phyloP scores from a whole-genome alignment of 164 flowering plant genomes.

The Magnolia officinalis region DNA sequence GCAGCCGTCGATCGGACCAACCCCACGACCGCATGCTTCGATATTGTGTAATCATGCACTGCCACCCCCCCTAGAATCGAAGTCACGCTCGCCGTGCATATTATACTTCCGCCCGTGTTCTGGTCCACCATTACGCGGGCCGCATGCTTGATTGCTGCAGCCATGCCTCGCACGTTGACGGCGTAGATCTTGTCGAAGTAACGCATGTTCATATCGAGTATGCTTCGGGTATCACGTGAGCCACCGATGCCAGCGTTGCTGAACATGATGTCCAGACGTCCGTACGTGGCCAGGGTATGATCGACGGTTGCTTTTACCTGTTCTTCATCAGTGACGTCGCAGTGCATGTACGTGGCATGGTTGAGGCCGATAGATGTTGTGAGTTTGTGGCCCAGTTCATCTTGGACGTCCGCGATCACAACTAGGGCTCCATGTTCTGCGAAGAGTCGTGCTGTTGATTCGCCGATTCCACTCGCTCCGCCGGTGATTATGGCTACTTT shows the following conservation, averaged over 20 bases:
- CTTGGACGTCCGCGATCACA: constrained; percentile 26
- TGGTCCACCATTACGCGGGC: constrained; percentile 22
- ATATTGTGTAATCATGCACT: constrained; percentile 17
- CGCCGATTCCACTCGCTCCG: constrained; percentile 32
- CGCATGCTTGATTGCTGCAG: constrained; percentile 20
- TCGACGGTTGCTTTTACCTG: not conserved
- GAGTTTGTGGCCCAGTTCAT: constrained; percentile 17
- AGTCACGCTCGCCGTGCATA: constrained; percentile 28
- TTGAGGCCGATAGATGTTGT: constrained; percentile 26
- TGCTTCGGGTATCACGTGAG: not conserved
- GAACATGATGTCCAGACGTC: not conserved
- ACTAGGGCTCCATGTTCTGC: constrained; percentile 26
- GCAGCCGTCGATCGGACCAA: constrained; percentile 12
- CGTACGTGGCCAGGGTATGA: not conserved
- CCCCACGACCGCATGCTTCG: constrained; percentile 30
- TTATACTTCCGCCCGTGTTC: constrained; percentile 18
- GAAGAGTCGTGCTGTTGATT: constrained; percentile 23
- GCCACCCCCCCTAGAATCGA: constrained; percentile 15
- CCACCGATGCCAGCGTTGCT: constrained; percentile 7
- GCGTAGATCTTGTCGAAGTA: constrained; percentile 16
- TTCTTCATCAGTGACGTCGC: constrained; percentile 5
- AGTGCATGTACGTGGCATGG: constrained; percentile 38
- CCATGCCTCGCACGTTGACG: constrained; percentile 19
- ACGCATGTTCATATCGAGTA: constrained; percentile 16
- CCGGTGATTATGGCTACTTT: constrained; percentile 26